These are phyloP conservation scores for Leishmania mexicana DNA, from an alignment of 208 protist species.

Conservation along the genomic window DNA sequence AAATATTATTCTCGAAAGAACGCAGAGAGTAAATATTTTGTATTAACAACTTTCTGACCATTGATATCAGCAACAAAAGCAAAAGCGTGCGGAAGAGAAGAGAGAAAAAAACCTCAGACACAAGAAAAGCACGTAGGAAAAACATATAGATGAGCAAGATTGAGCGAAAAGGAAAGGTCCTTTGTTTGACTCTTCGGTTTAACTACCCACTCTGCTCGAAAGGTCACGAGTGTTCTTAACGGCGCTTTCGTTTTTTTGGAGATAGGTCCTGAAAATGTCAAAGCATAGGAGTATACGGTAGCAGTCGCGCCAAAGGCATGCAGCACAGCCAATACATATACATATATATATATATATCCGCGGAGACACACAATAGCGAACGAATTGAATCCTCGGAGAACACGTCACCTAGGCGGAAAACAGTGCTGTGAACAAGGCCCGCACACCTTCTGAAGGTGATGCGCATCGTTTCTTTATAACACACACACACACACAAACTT, in stretches of 20 bases:
- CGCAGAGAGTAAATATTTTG: neutral
- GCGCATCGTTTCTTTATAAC: neutral
- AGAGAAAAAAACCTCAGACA: neutral
- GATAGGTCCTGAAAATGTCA: neutral
- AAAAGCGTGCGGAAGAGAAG: neutral
- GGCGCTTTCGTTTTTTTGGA: neutral
- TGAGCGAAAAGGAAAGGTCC: neutral
- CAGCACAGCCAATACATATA: neutral
- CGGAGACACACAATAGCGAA: neutral
- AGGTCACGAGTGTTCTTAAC: neutral
- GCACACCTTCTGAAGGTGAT: neutral
- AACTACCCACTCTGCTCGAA: neutral
- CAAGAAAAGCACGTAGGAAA: neutral
- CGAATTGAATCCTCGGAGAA: neutral
- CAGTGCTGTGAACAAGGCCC: neutral
- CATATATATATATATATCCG: neutral
- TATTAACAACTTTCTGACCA: too few species aligned
- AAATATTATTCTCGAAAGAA: neutral
- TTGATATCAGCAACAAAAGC: neutral
- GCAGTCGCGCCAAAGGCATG: neutral
- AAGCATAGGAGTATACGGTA: neutral
- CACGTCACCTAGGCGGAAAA: too few species aligned
- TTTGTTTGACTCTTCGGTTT: neutral
- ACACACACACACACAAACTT: neutral
- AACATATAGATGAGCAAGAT: neutral